Conservation (phyloP, 768 basidiomycete genomes). For the Leccinum subgranulosum region DNA sequence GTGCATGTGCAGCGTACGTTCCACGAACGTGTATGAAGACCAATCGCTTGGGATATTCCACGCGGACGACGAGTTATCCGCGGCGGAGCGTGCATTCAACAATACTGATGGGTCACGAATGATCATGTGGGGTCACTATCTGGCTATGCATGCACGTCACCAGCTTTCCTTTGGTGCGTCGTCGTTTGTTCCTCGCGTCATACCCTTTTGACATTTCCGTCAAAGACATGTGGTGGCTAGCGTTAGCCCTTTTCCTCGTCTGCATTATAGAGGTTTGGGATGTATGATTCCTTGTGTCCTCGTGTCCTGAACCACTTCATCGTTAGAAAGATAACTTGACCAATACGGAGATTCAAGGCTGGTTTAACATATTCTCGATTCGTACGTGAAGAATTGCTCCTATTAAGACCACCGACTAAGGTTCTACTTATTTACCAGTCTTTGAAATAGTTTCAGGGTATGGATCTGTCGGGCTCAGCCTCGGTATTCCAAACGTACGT, state of each 20-base stretch:
- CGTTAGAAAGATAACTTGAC: slow-evolving; percentile 57
- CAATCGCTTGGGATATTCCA: slow-evolving; percentile 80
- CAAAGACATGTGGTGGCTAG: slow-evolving; percentile 97
- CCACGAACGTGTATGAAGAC: slow-evolving; percentile 94
- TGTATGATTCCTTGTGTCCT: background rate
- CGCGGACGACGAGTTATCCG: slow-evolving; percentile 46
- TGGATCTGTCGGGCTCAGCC: slow-evolving; percentile 84
- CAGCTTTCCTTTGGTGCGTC: slow-evolving; percentile 87
- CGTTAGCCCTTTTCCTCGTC: slow-evolving; percentile 75
- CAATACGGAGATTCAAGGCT: slow-evolving; percentile 48
- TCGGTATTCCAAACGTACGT: slow-evolving; percentile 80
- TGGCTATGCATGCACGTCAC: slow-evolving; percentile 76
- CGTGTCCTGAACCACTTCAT: slow-evolving; percentile 2
- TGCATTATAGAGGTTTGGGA: slow-evolving; percentile 86
- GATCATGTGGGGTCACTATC: slow-evolving; percentile 70
- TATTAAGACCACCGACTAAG: background rate
- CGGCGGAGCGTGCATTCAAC: slow-evolving; percentile 41
- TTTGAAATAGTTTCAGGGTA: slow-evolving; percentile 90
- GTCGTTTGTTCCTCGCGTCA: background rate
- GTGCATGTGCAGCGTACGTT: slow-evolving; percentile 61
- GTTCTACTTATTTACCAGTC: slow-evolving; percentile 38
- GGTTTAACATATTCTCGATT: slow-evolving; percentile 86
- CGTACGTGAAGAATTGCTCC: slow-evolving; percentile 41
- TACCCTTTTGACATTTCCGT: slow-evolving; percentile 1
- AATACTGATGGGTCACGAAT: slow-evolving; percentile 46